Evolutionary conservation across 139 green algal genomes (phyloP).

Genomic region (Limnomonas spitsbergensis): DNA sequence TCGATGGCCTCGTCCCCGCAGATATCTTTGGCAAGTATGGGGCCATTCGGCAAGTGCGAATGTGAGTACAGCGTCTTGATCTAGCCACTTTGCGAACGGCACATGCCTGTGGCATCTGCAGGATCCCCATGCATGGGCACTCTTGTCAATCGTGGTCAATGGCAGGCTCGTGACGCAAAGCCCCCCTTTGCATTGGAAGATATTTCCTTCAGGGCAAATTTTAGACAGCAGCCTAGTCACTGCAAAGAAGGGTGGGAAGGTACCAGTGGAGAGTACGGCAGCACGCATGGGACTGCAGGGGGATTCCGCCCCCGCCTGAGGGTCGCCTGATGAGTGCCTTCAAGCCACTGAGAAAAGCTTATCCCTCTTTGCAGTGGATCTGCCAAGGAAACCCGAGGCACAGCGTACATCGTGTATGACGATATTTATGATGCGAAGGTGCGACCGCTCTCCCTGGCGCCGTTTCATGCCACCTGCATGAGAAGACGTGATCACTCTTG

Average conservation of each 20-base stretch:
- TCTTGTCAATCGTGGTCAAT: not conserved
- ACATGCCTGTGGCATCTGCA: not conserved
- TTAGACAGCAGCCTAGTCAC: too few relatives aligned
- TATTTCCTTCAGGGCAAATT: too few relatives aligned
- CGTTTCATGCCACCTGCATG: too few relatives aligned
- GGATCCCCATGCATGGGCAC: not conserved
- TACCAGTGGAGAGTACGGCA: too few relatives aligned
- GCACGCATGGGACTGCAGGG: too few relatives aligned
- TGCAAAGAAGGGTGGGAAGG: too few relatives aligned
- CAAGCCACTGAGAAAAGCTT: too few relatives aligned
- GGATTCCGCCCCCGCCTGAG: too few relatives aligned
- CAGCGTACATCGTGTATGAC: slow-evolving; percentile 96
- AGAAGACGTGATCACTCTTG: too few relatives aligned
- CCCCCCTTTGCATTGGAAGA: not conserved
- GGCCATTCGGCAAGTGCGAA: slow-evolving; percentile 87
- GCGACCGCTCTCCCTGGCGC: slow-evolving; percentile 75
- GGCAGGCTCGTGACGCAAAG: not conserved
- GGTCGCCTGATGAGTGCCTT: not conserved
- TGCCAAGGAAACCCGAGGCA: slow-evolving; percentile 92
- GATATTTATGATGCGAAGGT: slow-evolving; percentile 99
- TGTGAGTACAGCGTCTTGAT: slow-evolving; percentile 53
- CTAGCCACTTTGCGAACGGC: not conserved
- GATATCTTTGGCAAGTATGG: slow-evolving; percentile 98
- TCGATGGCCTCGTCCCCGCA: too few relatives aligned
- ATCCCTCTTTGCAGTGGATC: slow-evolving; percentile 49